Conservation (phyloP, 495 filamentous ascomycete species). For the Terfezia claveryi region DNA sequence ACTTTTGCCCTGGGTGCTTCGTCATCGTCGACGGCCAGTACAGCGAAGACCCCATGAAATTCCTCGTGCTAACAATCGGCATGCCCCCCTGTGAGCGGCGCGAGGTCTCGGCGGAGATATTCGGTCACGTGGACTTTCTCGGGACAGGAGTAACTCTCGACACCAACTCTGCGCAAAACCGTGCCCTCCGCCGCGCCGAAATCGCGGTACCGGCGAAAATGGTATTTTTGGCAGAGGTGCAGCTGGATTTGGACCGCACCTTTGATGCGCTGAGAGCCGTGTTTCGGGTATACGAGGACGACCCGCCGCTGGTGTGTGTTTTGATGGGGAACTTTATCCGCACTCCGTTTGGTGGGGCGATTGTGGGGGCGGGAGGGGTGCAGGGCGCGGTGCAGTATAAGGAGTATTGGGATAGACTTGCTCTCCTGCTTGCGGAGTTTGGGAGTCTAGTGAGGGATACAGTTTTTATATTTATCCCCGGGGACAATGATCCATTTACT, state of each 20-base stretch:
- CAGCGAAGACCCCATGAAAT: slow-evolving; percentile 65
- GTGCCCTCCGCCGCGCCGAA: slow-evolving; percentile 64
- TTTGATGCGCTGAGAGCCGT: slow-evolving; percentile 58
- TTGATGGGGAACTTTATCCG: slow-evolving; percentile 69
- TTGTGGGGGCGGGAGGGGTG: slow-evolving; percentile 21
- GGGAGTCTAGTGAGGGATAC: slow-evolving; percentile 55
- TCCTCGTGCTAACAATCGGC: slow-evolving; percentile 71
- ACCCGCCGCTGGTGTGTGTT: slow-evolving; percentile 55
- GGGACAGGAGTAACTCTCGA: slow-evolving; percentile 26
- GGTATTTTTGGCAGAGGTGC: slow-evolving; percentile 56
- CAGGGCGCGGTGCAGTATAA: slow-evolving; percentile 58
- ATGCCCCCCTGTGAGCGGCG: slow-evolving; percentile 79
- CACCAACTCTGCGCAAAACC: slow-evolving; percentile 29
- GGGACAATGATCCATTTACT: slow-evolving; percentile 62
- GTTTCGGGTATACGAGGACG: slow-evolving; percentile 43
- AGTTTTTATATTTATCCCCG: slow-evolving; percentile 80
- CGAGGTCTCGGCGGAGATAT: slow-evolving; percentile 55
- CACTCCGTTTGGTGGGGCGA: slow-evolving; percentile 46
- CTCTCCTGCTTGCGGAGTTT: slow-evolving; percentile 63
- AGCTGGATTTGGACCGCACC: slow-evolving; percentile 58
- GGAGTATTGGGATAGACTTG: slow-evolving; percentile 74
- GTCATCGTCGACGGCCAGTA: slow-evolving; percentile 84
- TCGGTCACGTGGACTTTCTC: slow-evolving; percentile 92
- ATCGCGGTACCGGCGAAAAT: slow-evolving; percentile 28
- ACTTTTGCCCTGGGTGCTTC: slow-evolving; percentile 88